Evolutionary conservation across 768 basidiomycete genomes (phyloP).

Genomic region (Flagelloscypha sp.): DNA sequence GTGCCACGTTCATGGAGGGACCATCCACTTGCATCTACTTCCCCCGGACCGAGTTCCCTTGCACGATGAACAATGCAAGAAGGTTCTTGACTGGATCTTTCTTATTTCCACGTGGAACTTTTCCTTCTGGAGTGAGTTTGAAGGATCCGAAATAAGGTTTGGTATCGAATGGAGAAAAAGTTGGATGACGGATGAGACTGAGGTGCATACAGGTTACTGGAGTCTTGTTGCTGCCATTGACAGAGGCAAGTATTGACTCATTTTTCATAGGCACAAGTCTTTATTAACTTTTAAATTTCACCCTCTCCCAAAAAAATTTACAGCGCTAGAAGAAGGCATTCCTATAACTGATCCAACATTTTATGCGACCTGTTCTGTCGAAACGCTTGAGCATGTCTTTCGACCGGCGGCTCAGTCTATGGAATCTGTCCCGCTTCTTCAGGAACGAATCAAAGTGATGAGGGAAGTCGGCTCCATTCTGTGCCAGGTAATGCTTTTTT

Average conservation of each 20-base stretch:
- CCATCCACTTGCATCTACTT: slow-evolving; percentile 62
- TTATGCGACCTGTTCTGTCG: slow-evolving; percentile 72
- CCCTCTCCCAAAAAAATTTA: not conserved
- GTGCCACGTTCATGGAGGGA: slow-evolving; percentile 71
- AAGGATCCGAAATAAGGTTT: slow-evolving; percentile 52
- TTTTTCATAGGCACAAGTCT: slow-evolving; percentile 1
- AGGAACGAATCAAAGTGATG: slow-evolving; percentile 67
- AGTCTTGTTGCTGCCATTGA: slow-evolving; percentile 78
- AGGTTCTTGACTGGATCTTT: slow-evolving; percentile 79
- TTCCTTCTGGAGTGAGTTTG: slow-evolving; percentile 79
- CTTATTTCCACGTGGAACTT: slow-evolving; percentile 82
- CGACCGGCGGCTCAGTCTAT: slow-evolving; percentile 44
- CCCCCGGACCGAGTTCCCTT: slow-evolving; percentile 55
- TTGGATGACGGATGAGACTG: slow-evolving; percentile 46
- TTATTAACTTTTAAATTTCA: slow-evolving; percentile 5
- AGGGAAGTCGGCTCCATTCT: slow-evolving; percentile 70
- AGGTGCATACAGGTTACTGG: slow-evolving; percentile 79
- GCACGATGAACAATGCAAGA: no score
- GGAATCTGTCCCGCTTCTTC: slow-evolving; percentile 64
- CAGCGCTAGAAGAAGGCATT: slow-evolving; percentile 69
- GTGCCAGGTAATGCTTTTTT: slow-evolving; percentile 43
- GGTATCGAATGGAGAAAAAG: slow-evolving; percentile 71
- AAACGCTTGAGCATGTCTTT: slow-evolving; percentile 54
- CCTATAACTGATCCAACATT: slow-evolving; percentile 75
- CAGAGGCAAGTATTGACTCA: slow-evolving; percentile 42